Evolutionary conservation across 305 asterid species (phyloP).

Genomic region (Galium porrigens): DNA sequence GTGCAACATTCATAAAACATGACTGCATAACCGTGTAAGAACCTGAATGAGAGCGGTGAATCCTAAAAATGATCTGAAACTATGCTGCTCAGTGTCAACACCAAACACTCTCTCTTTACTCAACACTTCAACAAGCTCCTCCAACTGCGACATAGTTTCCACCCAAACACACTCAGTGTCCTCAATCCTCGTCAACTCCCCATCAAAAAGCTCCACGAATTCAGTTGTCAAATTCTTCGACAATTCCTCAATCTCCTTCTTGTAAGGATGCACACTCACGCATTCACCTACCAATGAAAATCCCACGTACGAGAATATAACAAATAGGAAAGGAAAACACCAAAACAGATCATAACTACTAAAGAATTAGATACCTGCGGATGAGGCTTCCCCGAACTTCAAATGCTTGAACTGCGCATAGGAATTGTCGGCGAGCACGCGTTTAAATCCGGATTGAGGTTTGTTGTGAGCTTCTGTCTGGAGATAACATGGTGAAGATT

Average conservation of each 20-base stretch:
- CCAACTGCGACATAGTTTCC: constrained; percentile 39
- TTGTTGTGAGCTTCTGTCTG: constrained; percentile 26
- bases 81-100: constrained; percentile 90
- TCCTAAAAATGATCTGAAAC: constrained; percentile 76
- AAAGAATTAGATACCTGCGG: constrained; percentile 26
- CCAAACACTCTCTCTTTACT: constrained; percentile 54
- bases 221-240: constrained; percentile 36
- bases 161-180: constrained; percentile 47
- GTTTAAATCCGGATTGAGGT: constrained; percentile 59
- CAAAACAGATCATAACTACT: constrained; percentile 3
- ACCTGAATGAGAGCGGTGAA: constrained; percentile 93
- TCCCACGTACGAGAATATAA: neutral
- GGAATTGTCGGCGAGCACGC: constrained; percentile 64
- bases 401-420: constrained; percentile 75
- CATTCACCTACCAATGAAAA: constrained; percentile 26
- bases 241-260: constrained; percentile 42
- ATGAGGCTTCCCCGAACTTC: constrained; percentile 20
- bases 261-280: constrained; percentile 60
- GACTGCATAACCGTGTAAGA: neutral
- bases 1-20: neutral
- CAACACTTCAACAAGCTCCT: constrained; percentile 49
- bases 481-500: constrained; percentile 37
- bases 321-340: neutral
- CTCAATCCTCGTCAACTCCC: constrained; percentile 31
- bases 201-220: constrained; percentile 33